Conservation (phyloP, 176 grass and related monocot genomes). For the Bolboschoenus planiculmis region DNA sequence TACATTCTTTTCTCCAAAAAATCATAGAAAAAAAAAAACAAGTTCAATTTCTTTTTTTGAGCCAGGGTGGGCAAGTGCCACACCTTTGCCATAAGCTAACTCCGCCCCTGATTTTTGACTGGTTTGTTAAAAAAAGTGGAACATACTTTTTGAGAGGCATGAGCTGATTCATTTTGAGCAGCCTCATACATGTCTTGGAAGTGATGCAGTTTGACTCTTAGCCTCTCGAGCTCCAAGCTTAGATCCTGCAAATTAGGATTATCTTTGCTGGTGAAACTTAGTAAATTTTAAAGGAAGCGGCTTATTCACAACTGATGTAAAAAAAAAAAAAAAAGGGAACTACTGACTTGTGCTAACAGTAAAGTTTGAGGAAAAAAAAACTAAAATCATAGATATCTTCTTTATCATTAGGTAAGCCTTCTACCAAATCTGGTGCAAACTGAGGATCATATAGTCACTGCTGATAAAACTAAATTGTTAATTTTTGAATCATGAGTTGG, state of each 20-base stretch:
- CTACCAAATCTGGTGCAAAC: neutral
- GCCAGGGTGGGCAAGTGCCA: neutral
- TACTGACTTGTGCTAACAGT: neutral
- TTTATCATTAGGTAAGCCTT: neutral
- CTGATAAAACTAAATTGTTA: neutral
- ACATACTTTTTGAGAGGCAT: constrained; percentile 37
- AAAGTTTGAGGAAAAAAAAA: neutral
- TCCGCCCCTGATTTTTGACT: neutral
- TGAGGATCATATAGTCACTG: neutral
- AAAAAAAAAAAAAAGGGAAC: no score
- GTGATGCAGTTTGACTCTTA: constrained; percentile 41
- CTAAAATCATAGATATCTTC: neutral
- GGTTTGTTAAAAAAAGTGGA: neutral
- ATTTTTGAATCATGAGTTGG: neutral
- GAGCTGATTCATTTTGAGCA: constrained; percentile 25
- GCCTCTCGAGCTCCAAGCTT: constrained; percentile 44
- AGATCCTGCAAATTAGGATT: constrained; percentile 19
- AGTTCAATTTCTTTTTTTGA: neutral
- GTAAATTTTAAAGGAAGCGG: neutral
- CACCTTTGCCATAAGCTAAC: neutral
- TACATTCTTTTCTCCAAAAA: neutral
- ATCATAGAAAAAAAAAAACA: neutral
- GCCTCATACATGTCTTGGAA: constrained; percentile 29
- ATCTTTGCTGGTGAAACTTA: neutral
- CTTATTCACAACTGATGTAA: neutral